phyloP scores from a whole-genome alignment of 495 filamentous ascomycete species.

The Tuber indicum region DNA sequence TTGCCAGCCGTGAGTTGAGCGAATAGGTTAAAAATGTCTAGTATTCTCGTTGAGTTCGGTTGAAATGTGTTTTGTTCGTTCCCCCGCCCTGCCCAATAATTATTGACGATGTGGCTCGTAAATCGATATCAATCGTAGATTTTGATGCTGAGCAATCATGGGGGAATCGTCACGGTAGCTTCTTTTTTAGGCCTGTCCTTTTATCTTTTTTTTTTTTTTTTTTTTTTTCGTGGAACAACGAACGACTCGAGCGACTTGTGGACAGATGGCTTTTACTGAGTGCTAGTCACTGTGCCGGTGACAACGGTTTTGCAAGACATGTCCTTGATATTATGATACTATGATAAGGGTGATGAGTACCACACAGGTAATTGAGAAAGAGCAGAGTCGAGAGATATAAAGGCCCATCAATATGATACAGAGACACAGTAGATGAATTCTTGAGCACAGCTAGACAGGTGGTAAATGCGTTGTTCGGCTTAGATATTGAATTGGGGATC shows the following conservation, averaged over 20 bases:
- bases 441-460: neutral
- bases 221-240: slow-evolving; percentile 7
- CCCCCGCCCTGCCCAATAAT: neutral
- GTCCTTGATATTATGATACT: neutral
- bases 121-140: neutral
- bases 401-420: neutral
- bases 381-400: neutral
- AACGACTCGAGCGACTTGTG: neutral
- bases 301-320: neutral
- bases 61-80: neutral
- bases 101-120: neutral
- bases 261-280: neutral
- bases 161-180: slow-evolving; percentile 36
- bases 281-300: slow-evolving; percentile 6
- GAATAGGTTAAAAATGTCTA: neutral
- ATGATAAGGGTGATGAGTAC: neutral
- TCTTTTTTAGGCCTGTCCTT: slow-evolving; percentile 26
- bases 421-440: neutral
- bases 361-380: neutral
- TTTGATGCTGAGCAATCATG: slow-evolving; percentile 3
- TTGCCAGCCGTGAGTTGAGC: neutral
- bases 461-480: neutral
- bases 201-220: slow-evolving; percentile 32
- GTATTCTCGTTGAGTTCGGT: neutral
- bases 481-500: neutral